Base-by-base conservation (phyloP, 768 basidiomycete species). In the Calocybe gangraenosa region DNA sequence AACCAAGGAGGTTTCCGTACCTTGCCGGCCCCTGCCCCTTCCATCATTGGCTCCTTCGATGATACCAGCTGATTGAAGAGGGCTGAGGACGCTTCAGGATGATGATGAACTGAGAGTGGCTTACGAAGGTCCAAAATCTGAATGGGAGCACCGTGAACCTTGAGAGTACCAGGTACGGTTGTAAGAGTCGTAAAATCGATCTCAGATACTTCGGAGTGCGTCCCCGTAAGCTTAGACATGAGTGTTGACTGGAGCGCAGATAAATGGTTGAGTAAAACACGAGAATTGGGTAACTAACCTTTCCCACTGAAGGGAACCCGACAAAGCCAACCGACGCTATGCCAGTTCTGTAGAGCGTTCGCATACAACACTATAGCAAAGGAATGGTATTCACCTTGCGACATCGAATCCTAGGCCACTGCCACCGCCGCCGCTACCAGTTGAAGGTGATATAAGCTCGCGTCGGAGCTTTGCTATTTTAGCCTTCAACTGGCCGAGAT, bases 21-120 rank as follows among this genome's bases (percentile, higher is more conserved):
- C 85, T 78, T 98, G 95, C 53, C 91, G 85, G 76, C 95, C 95
- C 74, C 95, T 73, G 64, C 95, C 95, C 63, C 89, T 82, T 43
- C 94, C 94, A 55, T 96, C 94, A 58, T 92, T 92, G 20, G 95
- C 95, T 55, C 95, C 95, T 64, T 97, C 95, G 51, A 98, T 96
- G 52, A 98, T 98, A 73, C 96, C 95, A 52, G 92, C 86, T 91
- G 51, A 50, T 49, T 18, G 4, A 4, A 18, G 11, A 5, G 11
- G 25, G 11, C 11, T 48, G n/a, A 52, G 42, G 38, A 38, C 20
- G n/a, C 11, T 13, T 18, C 19, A n/a, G 31, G 20, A 35, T 10
- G 4, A 20, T 14, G n/a, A 21, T 18, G n/a, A n/a, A n/a, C n/a
- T n/a, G n/a, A n/a, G 37, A 42, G 22, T 17, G 18, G 71, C 86